Percentiles rank a stretch among this genome's conserved stretches.
Evolutionary conservation across 495 filamentous ascomycete species (phyloP).

Genomic region (Penicillium odoratum): DNA sequence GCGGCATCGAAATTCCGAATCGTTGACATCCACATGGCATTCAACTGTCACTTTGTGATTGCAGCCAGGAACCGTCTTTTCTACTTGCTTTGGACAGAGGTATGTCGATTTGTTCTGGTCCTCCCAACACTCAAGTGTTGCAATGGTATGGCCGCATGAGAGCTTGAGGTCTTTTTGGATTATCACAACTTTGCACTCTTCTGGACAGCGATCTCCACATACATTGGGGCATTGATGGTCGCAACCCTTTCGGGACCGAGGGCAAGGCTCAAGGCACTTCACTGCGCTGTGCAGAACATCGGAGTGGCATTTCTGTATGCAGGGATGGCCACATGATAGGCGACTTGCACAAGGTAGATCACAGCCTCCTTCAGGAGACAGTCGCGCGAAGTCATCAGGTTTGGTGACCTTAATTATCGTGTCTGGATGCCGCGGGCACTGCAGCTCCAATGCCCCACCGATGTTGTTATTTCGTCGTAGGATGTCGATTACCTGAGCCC

Average conservation of each 20-base stretch:
- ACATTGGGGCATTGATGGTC: not conserved
- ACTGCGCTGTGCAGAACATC: constrained; percentile 13
- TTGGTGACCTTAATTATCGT: constrained; percentile 49
- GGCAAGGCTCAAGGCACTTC: constrained; percentile 14
- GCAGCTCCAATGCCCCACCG: constrained; percentile 54
- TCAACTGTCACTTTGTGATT: not conserved
- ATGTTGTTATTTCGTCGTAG: constrained; percentile 50
- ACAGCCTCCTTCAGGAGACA: constrained; percentile 58
- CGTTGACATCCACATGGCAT: not conserved
- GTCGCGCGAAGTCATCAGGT: constrained; percentile 58
- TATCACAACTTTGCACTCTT: not conserved
- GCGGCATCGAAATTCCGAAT: not conserved
- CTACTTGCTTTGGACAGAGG: not conserved
- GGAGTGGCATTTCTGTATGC: constrained; percentile 13
- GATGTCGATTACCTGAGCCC: constrained; percentile 51
- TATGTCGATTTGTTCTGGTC: not conserved
- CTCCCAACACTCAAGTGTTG: not conserved
- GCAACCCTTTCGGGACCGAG: constrained; percentile 11
- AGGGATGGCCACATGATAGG: constrained; percentile 19
- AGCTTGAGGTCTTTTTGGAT: not conserved
- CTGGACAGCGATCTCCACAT: not conserved
- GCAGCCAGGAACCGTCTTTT: not conserved
- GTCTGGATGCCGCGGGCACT: constrained; percentile 65
- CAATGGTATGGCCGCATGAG: not conserved
- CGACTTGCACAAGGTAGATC: constrained; percentile 13